phyloP scores from a whole-genome alignment of 108 stramenopile species.

The Aurantiochytrium sp. region DNA sequence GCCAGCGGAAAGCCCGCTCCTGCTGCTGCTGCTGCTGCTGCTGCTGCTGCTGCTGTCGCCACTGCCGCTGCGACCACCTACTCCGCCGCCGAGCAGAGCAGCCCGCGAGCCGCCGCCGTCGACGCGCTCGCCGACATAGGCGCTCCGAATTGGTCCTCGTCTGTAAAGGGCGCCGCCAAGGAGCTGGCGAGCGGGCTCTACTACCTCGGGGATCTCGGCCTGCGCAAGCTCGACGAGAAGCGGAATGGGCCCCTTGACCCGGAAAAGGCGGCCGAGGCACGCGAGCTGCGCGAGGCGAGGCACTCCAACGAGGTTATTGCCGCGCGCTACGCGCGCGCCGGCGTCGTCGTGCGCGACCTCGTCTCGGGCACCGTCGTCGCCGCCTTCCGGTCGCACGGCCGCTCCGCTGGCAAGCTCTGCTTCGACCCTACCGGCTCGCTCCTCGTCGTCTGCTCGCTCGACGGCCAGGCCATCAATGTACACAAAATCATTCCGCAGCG shows the following conservation, averaged over 20 bases:
- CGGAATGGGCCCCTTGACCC: not conserved
- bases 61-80: not conserved
- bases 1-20: no score
- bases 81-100: not conserved
- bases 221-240: not conserved
- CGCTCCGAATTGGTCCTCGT: not conserved
- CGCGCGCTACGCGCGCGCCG: not conserved
- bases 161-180: not conserved
- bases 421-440: constrained; percentile 20
- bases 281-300: not conserved
- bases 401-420: not conserved
- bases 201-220: constrained; percentile 28
- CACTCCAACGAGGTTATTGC: not conserved
- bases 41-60: no score
- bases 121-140: no score
- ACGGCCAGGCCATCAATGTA: not conserved
- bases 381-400: not conserved
- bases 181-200: not conserved
- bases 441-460: not conserved
- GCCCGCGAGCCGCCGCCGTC: not conserved
- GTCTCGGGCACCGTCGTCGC: not conserved
- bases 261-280: not conserved
- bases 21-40: no score
- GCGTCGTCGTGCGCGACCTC: not conserved
- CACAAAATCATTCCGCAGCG: not conserved